phyloP scores from a whole-genome alignment of 257 asterid genomes.

The Salvia hispanica region DNA sequence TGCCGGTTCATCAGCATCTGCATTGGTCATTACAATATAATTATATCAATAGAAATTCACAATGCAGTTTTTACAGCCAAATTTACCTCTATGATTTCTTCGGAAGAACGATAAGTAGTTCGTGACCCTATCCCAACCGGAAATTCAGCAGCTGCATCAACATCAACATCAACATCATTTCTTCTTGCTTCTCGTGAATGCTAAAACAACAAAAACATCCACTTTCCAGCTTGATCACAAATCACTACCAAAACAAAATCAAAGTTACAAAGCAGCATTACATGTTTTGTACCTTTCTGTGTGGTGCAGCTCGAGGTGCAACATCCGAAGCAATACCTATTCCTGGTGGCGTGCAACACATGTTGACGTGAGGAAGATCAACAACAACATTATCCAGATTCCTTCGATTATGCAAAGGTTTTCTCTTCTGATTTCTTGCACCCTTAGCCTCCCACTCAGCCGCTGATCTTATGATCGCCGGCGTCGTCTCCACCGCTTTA shows the following conservation, averaged over 20 bases:
- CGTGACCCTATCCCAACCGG: constrained; percentile 22
- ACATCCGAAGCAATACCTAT: constrained; percentile 59
- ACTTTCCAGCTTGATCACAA: no score
- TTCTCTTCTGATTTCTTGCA: constrained; percentile 18
- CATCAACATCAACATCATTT: constrained; percentile 23
- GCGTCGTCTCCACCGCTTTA: constrained; percentile 36
- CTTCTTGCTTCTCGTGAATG: constrained; percentile 43
- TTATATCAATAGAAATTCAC: not conserved
- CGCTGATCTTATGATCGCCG: constrained; percentile 37
- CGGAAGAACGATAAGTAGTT: constrained; percentile 36
- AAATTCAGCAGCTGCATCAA: constrained; percentile 19
- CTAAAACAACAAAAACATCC: constrained; percentile 22
- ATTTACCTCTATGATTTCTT: constrained; percentile 43
- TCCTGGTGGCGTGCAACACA: constrained; percentile 70
- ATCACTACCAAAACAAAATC: no score
- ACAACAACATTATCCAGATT: constrained; percentile 43
- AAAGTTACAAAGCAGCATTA: no score
- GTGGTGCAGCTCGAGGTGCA: constrained; percentile 44
- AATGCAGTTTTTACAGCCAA: not conserved
- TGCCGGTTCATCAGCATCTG: constrained; percentile 49
- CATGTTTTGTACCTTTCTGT: constrained; percentile 34
- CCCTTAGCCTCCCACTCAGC: constrained; percentile 38
- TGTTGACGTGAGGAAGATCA: constrained; percentile 40
- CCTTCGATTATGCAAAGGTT: constrained; percentile 24
- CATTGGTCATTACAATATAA: not conserved